Base-by-base conservation (phyloP, 805 yeast species). In the Candida pseudofarinosa region DNA sequence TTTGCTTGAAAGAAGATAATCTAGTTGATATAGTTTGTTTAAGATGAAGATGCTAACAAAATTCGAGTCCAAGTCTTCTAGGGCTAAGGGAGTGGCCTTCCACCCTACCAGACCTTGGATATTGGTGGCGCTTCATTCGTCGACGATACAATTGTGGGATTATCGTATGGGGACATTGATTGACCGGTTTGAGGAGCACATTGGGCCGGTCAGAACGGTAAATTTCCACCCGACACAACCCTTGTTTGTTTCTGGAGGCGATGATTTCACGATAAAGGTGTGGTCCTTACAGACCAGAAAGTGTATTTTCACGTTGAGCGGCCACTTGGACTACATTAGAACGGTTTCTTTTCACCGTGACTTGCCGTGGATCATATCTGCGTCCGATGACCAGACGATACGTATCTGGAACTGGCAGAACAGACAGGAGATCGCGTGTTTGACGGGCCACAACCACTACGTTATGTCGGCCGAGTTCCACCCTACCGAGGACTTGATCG, bases 361-460 rank as follows among this genome's bases (percentile, higher is more conserved):
- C 62, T 74, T 93, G 61, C 99, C 99, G 6, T 93, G 99, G 99
- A 86, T 93, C 59, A 80, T 93, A 46, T 85, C 97, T 19, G 83
- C 93, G 47, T 88, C 97, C 36, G 99, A 93, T 67, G 99, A 93
- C 73, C 99, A 93, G 69, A 93, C 99, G 26, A 89, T 95, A 51
- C 79, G 99, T 63, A 91, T 93, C 52, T 93, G 99, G 99, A 95
- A 93, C 70, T 93, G 99, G 99, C 99, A 95, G 73, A 90, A 90
- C 63, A 82, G 99, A 55, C 91, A 89, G 63, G 98, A 93, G 58
- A 85, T 93, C 58, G 98, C 98, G 7, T 88, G 97, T 58, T 71
- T 93, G 53, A 91, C 99, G 5, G 99, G 99, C 48, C 99, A 93
- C 67, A 90, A 88, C 68, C 99, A 93, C 70, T 93, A 95, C 66